Evolutionary conservation across 2,329 filamentous ascomycete genomes (phyloP), one percentile per base, ranked within the genome.

Genomic region (Ophiostoma ulmi): DNA sequence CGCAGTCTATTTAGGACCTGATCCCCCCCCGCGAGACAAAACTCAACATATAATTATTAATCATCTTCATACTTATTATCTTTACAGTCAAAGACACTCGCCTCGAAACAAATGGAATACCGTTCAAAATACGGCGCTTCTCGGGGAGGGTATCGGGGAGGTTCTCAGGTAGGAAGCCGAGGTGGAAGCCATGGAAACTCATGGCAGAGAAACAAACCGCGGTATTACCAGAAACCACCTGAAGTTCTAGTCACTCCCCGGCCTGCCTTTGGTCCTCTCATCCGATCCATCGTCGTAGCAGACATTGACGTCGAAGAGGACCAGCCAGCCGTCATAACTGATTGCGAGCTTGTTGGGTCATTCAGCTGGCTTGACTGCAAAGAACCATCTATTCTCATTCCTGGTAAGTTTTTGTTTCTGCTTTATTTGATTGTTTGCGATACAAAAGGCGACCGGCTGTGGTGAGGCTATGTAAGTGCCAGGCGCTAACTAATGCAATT

Each of bases 291-390:
- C 11, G 41, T 20, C 2, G 64, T 72, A 8, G 8, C 67, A 1
- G 73, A 75, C 31, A 70, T 78, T 4, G 55, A 71, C 3, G 69
- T 73, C 52, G 67, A 72, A 38, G 17, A 55, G 22, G 63, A 74
- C 63, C n/a, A 72, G 65, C 38, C 72, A 5, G 68, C 55, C 22
- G n/a, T 58, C 31, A 77, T 78, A 67, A 74, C 71, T 0, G 76
- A 76, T 58, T 72, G 73, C n/a, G 26, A 72, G 35, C 58, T 74
- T 2, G 71, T 81, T 1, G 74, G 78, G 0, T 81, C 80, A 0
- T 82, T 78, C 74, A 81, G 77, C 74, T 81, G 79, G 80, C 69
- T 80, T 10, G 73, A 77, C 41, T 74, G 71, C 5, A 52, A 36
- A 1, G 67, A 72, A 2, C 74, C 79, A 0, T 74, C 75, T 0